Percentiles rank a stretch among this genome's conserved stretches.
Conservation (phyloP, 2,329 filamentous ascomycete genomes). For the Tolypocladium tundrense region DNA sequence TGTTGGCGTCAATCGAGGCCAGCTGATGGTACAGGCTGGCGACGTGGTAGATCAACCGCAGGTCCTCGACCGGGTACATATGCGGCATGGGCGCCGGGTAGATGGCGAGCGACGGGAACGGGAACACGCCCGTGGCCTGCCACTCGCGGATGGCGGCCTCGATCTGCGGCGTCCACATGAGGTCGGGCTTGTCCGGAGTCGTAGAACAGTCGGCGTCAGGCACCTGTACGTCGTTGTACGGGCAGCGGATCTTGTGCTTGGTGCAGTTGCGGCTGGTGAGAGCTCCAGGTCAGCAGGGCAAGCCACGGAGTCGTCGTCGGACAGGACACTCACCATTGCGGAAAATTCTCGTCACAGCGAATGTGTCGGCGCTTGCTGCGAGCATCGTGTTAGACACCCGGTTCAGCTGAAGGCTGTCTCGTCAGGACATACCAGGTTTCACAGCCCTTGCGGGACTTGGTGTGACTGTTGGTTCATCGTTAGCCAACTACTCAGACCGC, state of each 20-base stretch:
- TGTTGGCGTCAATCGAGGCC: conserved; percentile 63
- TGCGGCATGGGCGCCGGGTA: conserved; percentile 66
- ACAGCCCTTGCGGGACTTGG: conserved; percentile 97
- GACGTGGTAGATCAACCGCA: conserved; percentile 85
- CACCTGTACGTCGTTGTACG: conserved; percentile 82
- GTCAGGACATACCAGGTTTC: conserved; percentile 62
- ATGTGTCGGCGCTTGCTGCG: conserved; percentile 83
- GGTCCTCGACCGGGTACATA: conserved; percentile 63
- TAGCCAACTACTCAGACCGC: not conserved
- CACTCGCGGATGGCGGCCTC: conserved; percentile 73
- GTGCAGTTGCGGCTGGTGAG: conserved; percentile 80
- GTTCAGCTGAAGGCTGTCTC: not conserved
- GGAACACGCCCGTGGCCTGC: conserved; percentile 75
- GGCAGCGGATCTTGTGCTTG: conserved; percentile 96
- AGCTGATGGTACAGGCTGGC: conserved; percentile 78
- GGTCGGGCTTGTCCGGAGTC: conserved; percentile 52
- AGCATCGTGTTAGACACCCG: conserved; percentile 3
- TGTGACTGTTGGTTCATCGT: conserved; percentile 58
- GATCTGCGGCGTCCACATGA: conserved; percentile 81
- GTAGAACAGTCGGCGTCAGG: conserved; percentile 50
- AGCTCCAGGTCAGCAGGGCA: not conserved
- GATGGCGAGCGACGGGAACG: conserved; percentile 71
- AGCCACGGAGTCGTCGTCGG: not conserved
- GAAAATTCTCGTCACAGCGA: conserved; percentile 93
- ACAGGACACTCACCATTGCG: conserved; percentile 66